Evolutionary conservation across 129 eudicot genomes (phyloP).

Genomic region (Artemisia argyi): DNA sequence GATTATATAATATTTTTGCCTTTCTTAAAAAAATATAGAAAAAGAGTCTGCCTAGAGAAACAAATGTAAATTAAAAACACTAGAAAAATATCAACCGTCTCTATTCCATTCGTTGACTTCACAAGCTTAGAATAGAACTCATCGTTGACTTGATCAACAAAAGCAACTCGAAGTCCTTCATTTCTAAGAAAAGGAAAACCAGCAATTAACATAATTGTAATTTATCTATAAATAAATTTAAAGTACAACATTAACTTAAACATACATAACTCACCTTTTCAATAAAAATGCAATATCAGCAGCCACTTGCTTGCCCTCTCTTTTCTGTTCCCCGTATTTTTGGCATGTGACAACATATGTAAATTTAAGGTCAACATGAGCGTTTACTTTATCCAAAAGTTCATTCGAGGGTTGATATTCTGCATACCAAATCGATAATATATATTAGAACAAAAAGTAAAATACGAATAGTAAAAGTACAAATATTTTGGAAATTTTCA

Average conservation of each 20-base stretch:
- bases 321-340: slow-evolving; percentile 81
- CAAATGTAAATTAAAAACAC: not conserved
- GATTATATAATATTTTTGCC: no score
- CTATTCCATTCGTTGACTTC: slow-evolving; percentile 87
- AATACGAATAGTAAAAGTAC: not conserved
- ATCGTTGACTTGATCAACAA: slow-evolving; percentile 64
- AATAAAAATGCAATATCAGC: slow-evolving; percentile 90
- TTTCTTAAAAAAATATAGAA: no score
- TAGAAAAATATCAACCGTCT: slow-evolving; percentile 49
- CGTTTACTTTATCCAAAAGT: slow-evolving; percentile 96
- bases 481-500: no score
- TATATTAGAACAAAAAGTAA: not conserved
- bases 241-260: not conserved
- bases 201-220: not conserved
- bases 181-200: slow-evolving; percentile 43
- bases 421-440: slow-evolving; percentile 20
- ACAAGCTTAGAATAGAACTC: slow-evolving; percentile 86
- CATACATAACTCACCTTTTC: slow-evolving; percentile 56
- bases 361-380: slow-evolving; percentile 93
- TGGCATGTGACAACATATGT: slow-evolving; percentile 96
- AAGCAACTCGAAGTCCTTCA: slow-evolving; percentile 98
- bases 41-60: not conserved
- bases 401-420: no score
- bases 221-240: not conserved
- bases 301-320: slow-evolving; percentile 21